Percentiles rank a stretch among this genome's conserved stretches.
Evolutionary conservation across 2,329 filamentous ascomycete genomes (phyloP).

Genomic region (Aspergillaceae sp.): DNA sequence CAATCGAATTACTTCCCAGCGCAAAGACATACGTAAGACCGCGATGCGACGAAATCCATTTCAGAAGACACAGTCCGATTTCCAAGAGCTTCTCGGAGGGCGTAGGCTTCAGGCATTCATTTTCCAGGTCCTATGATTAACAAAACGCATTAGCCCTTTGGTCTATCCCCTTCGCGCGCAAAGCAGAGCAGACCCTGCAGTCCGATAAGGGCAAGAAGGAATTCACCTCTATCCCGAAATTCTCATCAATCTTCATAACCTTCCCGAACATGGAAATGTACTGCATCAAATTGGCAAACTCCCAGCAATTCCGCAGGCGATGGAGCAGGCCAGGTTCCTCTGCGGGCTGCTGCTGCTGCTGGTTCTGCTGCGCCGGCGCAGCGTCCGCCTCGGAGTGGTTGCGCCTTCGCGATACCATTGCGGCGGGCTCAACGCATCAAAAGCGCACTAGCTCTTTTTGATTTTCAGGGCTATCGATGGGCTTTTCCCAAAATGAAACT

Average conservation of each 20-base stretch:
- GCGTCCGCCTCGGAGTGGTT: constrained; percentile 48
- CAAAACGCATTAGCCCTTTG: not conserved
- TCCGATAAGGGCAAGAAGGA: no score
- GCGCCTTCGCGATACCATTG: constrained; percentile 50
- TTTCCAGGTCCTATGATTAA: constrained; percentile 65
- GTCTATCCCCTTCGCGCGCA: not conserved
- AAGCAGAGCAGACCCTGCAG: not conserved
- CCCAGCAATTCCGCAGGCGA: constrained; percentile 81
- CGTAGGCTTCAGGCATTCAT: constrained; percentile 70
- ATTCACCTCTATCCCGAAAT: constrained; percentile 75
- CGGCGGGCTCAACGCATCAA: constrained; percentile 13
- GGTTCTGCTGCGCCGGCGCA: constrained; percentile 25
- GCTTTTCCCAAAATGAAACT: no score
- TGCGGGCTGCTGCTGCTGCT: constrained; percentile 19
- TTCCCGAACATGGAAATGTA: constrained; percentile 89
- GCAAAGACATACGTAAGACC: constrained; percentile 66
- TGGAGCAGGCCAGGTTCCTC: constrained; percentile 45
- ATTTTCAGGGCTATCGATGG: no score
- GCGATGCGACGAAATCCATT: constrained; percentile 88
- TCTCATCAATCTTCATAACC: constrained; percentile 79
- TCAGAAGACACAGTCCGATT: constrained; percentile 78
- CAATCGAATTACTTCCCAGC: not conserved
- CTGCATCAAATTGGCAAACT: constrained; percentile 88
- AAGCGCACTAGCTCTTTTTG: no score
- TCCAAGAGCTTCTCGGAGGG: constrained; percentile 65